These are phyloP conservation scores for Aspergillus cristatus DNA, from an alignment of 495 filamentous ascomycete species.

Conservation along the genomic window DNA sequence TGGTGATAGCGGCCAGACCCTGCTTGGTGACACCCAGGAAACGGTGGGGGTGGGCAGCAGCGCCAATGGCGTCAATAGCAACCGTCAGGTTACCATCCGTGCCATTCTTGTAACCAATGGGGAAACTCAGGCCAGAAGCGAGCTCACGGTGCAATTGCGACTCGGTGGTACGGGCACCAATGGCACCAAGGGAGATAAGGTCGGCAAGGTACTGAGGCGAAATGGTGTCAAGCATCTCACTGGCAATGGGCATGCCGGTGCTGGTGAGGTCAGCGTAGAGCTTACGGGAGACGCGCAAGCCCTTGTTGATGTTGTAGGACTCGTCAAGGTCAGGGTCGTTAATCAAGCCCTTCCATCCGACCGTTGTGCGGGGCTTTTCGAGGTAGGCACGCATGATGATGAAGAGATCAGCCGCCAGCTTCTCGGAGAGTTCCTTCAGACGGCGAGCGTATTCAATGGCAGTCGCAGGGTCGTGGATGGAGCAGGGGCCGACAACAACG, in stretches of 20 bases:
- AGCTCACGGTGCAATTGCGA: conserved; percentile 92
- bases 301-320: conserved; percentile 98
- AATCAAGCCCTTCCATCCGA: conserved; percentile 98
- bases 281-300: conserved; percentile 75
- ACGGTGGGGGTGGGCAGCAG: conserved; percentile 83
- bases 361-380: conserved; percentile 97
- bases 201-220: conserved; percentile 95
- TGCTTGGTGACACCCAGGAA: conserved; percentile 99
- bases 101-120: conserved; percentile 98
- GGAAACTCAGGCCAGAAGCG: conserved; percentile 94
- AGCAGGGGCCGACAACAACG: conserved; percentile 92
- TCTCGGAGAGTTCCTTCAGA: conserved; percentile 62
- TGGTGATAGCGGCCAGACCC: conserved; percentile 88
- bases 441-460: conserved; percentile 80
- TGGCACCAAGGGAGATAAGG: conserved; percentile 88
- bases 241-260: conserved; percentile 84
- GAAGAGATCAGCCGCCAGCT: conserved; percentile 71
- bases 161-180: conserved; percentile 96
- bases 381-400: conserved; percentile 98
- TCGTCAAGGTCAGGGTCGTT: conserved; percentile 98
- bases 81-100: conserved; percentile 91
- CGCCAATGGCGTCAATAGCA: conserved; percentile 94
- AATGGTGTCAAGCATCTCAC: conserved; percentile 97
- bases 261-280: conserved; percentile 85
- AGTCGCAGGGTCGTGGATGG: conserved; percentile 84